Evolutionary conservation across 805 yeast species (phyloP), one percentile per base, ranked within the genome.

Genomic region (Saturnispora sanitii): DNA sequence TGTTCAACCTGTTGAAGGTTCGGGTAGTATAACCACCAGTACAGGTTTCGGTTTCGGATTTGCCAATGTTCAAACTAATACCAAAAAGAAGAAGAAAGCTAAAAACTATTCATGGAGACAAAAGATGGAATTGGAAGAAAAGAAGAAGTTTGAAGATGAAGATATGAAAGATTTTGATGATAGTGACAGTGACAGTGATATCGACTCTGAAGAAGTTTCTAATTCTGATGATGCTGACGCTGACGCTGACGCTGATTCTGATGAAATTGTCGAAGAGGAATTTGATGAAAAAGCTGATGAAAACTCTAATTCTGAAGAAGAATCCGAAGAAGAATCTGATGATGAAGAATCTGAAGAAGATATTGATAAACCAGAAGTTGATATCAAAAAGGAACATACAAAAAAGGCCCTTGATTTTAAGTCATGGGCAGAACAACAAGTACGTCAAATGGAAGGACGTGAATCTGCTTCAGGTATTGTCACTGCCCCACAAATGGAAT

Each of bases 351-450:
- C 53, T 1, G 47, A 42, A n/a, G 45, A 43, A 12, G 61, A 56
- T 4, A 60, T 53, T 3, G 62, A 61, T 5, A 58, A 51, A 3
- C 30, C 13, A 6, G 62, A 56, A 1, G 46, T 50, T 15, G 50
- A 53, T 23, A 46, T 55, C 25, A 71, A 65, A 51, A 70, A 70
- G 31, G 62, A 65, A 28, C 78, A 68, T 46, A 56, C 61, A 31
- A 56, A 67, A 23, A 64, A 62, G 34, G 90, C 85, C 1, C 66
- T 68, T 28, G 72, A 77, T 15, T 92, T 92, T 67, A 84, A 83
- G 60, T 73, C 73, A 16, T 92, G 98, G 97, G 96, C 96, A 0
- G 83, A 79, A 49, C 61, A 70, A 27, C 83, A 82, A 52, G 73
- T 79, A 4, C 75, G 80, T 43, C 67, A 71, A 45, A 62, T 77